These are phyloP conservation scores for Fagus crenata DNA, from an alignment of 306 rosid species.

Conservation along the genomic window DNA sequence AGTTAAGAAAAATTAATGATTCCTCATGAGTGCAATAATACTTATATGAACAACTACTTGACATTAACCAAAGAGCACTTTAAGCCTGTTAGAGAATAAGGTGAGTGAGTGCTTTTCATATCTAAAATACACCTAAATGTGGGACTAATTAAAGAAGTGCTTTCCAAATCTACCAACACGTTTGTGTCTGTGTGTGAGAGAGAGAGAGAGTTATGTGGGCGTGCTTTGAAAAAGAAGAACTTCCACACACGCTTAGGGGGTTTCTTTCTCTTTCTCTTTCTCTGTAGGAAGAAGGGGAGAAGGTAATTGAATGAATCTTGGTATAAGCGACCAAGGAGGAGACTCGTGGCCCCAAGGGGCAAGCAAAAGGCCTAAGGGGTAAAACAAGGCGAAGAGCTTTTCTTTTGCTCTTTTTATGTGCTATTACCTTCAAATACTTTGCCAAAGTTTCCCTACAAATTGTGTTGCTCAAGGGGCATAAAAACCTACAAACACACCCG, in stretches of 20 bases:
- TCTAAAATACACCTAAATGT: slow-evolving; percentile 23
- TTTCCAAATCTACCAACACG: slow-evolving; percentile 37
- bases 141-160: slow-evolving; percentile 29
- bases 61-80: not conserved
- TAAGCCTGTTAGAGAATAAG: not conserved
- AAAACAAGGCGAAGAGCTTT: slow-evolving; percentile 30
- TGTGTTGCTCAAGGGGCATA: too few relatives aligned
- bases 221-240: slow-evolving; percentile 39
- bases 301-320: slow-evolving; percentile 45
- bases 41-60: not conserved
- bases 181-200: not conserved
- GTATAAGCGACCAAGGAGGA: slow-evolving; percentile 25
- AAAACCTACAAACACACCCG: too few relatives aligned
- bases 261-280: slow-evolving; percentile 15
- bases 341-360: slow-evolving; percentile 42
- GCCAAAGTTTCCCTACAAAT: not conserved
- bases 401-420: slow-evolving; percentile 52
- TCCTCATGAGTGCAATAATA: not conserved
- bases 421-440: slow-evolving; percentile 14
- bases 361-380: slow-evolving; percentile 37
- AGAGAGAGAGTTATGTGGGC: not conserved
- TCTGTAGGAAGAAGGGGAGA: slow-evolving; percentile 9
- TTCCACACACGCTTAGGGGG: slow-evolving; percentile 42
- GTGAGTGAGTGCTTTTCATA: slow-evolving; percentile 12
- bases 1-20: not conserved